A percentile compares a stretch with the other conserved stretches of the same genome.
phyloP scores from a whole-genome alignment of 2,329 filamentous ascomycete species.

The Sclerotinia sclerotiorum region DNA sequence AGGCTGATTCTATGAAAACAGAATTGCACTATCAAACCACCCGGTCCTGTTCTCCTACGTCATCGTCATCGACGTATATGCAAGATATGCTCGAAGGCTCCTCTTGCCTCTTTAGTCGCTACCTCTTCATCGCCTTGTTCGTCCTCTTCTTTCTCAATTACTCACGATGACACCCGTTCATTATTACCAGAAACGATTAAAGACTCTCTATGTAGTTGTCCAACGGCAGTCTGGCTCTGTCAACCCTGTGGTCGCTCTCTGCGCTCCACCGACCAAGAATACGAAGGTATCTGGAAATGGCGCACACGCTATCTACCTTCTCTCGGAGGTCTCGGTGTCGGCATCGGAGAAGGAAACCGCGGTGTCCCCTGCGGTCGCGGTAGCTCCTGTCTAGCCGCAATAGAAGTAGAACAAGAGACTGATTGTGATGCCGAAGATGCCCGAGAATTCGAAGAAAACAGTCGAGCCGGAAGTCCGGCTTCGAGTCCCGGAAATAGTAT shows the following conservation, averaged over 20 bases:
- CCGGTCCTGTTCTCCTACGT: conserved; percentile 63
- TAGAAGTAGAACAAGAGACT: conserved; percentile 77
- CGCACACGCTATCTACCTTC: conserved; percentile 80
- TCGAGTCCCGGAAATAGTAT: conserved; percentile 28
- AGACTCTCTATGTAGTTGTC: conserved; percentile 36
- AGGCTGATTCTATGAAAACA: conserved; percentile 42
- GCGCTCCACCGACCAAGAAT: conserved; percentile 57
- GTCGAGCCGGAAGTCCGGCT: conserved; percentile 30
- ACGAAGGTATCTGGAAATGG: conserved; percentile 80
- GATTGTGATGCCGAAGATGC: conserved; percentile 82
- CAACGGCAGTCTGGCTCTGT: conserved; percentile 75
- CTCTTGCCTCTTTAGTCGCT: conserved; percentile 55
- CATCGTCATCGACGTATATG: conserved; percentile 82
- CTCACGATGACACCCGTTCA: conserved; percentile 50
- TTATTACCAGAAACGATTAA: conserved; percentile 41
- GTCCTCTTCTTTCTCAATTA: not conserved
- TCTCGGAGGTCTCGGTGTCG: conserved; percentile 77
- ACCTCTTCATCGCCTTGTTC: conserved; percentile 6
- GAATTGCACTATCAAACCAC: conserved; percentile 90
- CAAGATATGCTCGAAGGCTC: conserved; percentile 68
- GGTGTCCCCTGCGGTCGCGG: conserved; percentile 87
- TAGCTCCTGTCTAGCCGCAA: conserved; percentile 70
- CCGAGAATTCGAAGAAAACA: conserved; percentile 34
- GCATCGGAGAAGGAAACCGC: conserved; percentile 83
- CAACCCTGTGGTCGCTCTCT: conserved; percentile 77